These are phyloP conservation scores for Pascua sp. DNA, from an alignment of 1,284 basidiomycete genomes.

Conservation along the genomic window DNA sequence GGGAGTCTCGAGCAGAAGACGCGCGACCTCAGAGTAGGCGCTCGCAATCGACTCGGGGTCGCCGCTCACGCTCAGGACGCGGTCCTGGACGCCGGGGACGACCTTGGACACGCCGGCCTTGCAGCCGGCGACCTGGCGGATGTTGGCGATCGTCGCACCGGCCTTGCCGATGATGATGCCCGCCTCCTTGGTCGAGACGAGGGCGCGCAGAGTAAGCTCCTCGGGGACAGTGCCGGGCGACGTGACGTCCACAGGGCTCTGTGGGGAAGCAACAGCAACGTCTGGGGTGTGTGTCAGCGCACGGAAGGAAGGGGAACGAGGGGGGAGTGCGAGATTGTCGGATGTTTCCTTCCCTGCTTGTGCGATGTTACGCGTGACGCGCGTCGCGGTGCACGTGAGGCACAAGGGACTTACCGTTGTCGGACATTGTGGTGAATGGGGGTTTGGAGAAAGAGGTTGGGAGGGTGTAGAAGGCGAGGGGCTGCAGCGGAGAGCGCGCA, in stretches of 20 bases:
- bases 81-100: conserved; percentile 93
- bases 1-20: conserved; percentile 73
- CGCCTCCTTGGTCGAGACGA: conserved; percentile 93
- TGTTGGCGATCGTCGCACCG: conserved; percentile 94
- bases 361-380: conserved; percentile 3
- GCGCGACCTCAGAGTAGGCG: conserved; percentile 92
- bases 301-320: not conserved
- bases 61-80: conserved; percentile 89
- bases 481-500: too few relatives aligned
- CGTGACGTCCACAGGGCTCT: conserved; percentile 25
- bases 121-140: conserved; percentile 90
- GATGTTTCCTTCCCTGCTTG: not conserved
- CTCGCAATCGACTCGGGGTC: conserved; percentile 87
- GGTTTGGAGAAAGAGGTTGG: conserved; percentile 13
- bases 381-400: not conserved
- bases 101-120: conserved; percentile 99
- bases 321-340: too few relatives aligned
- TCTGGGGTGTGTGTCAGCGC: conserved; percentile 7
- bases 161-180: conserved; percentile 93
- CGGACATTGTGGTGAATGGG: conserved; percentile 4
- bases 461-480: conserved; percentile 10
- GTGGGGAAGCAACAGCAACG: conserved; percentile 33
- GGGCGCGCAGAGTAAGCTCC: conserved; percentile 79
- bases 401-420: conserved; percentile 18
- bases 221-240: conserved; percentile 27